Percentiles rank a stretch among this genome's conserved stretches.
phyloP scores from a whole-genome alignment of 495 filamentous ascomycete species.

The Monascus purpureus region DNA sequence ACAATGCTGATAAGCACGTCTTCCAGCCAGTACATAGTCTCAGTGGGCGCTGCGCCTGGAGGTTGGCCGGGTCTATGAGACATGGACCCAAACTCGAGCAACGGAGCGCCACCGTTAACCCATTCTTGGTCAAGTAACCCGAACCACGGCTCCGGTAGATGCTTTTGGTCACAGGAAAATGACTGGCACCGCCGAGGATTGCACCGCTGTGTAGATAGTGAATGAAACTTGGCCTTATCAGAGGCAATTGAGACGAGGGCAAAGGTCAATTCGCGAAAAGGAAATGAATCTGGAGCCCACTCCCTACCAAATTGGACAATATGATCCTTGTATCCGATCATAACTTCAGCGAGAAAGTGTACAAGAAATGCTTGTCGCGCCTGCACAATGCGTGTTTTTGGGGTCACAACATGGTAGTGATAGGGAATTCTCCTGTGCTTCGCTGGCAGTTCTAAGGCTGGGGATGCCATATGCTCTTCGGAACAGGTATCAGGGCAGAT shows the following conservation, averaged over 20 bases:
- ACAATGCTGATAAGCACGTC: slow-evolving; percentile 2
- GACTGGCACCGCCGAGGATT: slow-evolving; percentile 1
- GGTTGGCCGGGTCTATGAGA: slow-evolving; percentile 1
- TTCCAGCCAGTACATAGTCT: slow-evolving; percentile 2
- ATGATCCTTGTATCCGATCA: slow-evolving; percentile 3
- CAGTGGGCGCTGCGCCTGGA: slow-evolving; percentile 1
- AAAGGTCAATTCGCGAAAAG: slow-evolving; percentile 5
- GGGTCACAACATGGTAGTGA: slow-evolving; percentile 1
- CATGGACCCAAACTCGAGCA: slow-evolving; percentile 2
- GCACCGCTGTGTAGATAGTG: slow-evolving; percentile 1
- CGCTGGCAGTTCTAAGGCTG: slow-evolving; percentile 2
- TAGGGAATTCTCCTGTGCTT: slow-evolving; percentile 1
- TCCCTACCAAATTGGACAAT: slow-evolving; percentile 3
- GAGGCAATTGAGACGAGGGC: slow-evolving; percentile 6
- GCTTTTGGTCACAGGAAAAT: slow-evolving; percentile 1
- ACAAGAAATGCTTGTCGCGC: slow-evolving; percentile 3
- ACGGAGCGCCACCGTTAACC: slow-evolving; percentile 3
- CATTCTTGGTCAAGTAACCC: slow-evolving; percentile 3
- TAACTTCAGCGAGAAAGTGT: not conserved
- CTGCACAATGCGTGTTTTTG: slow-evolving; percentile 1
- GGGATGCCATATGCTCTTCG: slow-evolving; percentile 3
- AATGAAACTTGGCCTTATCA: slow-evolving; percentile 4
- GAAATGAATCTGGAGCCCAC: slow-evolving; percentile 5
- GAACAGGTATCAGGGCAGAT: slow-evolving; percentile 4
- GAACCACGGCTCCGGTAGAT: not conserved